phyloP scores from a whole-genome alignment of 208 protist genomes.

The Blechomonas ayalai region DNA sequence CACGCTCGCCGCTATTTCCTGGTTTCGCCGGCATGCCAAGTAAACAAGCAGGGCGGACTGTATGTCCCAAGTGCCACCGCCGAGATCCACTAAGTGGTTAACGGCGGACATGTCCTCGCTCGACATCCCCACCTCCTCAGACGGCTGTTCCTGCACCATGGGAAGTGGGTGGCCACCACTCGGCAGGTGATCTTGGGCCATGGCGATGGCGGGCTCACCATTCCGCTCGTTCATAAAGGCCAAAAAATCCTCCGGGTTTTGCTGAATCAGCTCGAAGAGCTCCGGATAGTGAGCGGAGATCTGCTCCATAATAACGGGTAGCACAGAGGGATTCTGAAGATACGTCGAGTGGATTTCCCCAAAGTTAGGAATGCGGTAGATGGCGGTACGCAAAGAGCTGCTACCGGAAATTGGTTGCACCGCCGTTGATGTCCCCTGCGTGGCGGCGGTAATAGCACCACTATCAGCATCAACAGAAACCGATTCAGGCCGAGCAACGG shows the following conservation, averaged over 20 bases:
- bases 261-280: conserved; percentile 51
- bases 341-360: conserved; percentile 56
- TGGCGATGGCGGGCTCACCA: conserved; percentile 2
- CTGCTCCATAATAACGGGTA: conserved; percentile 58
- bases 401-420: conserved; percentile 3
- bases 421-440: background rate
- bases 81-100: conserved; percentile 61
- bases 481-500: background rate
- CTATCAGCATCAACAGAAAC: background rate
- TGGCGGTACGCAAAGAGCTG: conserved; percentile 23
- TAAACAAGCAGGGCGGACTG: conserved; percentile 67
- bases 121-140: conserved; percentile 20
- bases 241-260: conserved; percentile 58
- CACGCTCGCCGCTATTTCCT: conserved; percentile 73
- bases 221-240: conserved; percentile 53
- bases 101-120: conserved; percentile 40
- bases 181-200: background rate
- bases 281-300: conserved; percentile 61
- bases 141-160: background rate
- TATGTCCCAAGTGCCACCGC: conserved; percentile 73
- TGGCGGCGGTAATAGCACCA: background rate
- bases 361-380: conserved; percentile 68
- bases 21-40: conserved; percentile 47
- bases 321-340: conserved; percentile 40
- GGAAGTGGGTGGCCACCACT: background rate